Evolutionary conservation across 2,329 filamentous ascomycete genomes (phyloP).

Genomic region (Endoconidiophora laricicola): DNA sequence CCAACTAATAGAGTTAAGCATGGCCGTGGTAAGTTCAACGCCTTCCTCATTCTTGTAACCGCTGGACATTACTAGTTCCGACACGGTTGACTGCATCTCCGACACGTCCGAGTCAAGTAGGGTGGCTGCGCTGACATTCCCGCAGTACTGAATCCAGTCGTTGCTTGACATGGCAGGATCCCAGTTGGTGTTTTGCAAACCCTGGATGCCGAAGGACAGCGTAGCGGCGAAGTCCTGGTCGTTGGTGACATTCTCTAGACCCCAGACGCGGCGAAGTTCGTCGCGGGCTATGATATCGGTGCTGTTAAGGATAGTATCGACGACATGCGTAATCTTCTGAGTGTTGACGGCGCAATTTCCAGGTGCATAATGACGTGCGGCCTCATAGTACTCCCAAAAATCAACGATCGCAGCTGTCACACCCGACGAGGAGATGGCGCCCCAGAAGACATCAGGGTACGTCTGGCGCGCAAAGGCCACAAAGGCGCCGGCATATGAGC

Average conservation of each 20-base stretch:
- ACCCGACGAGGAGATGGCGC: slow-evolving; percentile 62
- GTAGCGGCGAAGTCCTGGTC: slow-evolving; percentile 32
- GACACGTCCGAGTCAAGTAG: slow-evolving; percentile 11
- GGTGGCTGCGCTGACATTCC: slow-evolving; percentile 25
- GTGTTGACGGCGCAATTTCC: slow-evolving; percentile 47
- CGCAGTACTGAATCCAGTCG: slow-evolving; percentile 31
- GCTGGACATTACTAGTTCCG: slow-evolving; percentile 14
- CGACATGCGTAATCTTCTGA: slow-evolving; percentile 35
- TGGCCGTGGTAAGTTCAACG: slow-evolving; percentile 23
- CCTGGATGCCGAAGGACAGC: slow-evolving; percentile 25
- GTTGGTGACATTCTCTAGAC: slow-evolving; percentile 25
- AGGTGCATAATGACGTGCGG: slow-evolving; percentile 31
- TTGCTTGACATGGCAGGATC: slow-evolving; percentile 29
- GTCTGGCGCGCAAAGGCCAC: slow-evolving; percentile 58
- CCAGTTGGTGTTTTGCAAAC: slow-evolving; percentile 36
- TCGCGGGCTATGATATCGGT: slow-evolving; percentile 23
- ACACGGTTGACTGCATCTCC: too few species aligned
- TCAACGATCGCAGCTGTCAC: slow-evolving; percentile 64
- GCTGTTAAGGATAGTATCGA: slow-evolving; percentile 34
- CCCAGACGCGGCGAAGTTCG: slow-evolving; percentile 31
- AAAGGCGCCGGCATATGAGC: slow-evolving; percentile 68
- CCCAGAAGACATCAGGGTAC: slow-evolving; percentile 68
- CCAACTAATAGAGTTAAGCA: slow-evolving; percentile 38
- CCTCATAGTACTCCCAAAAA: slow-evolving; percentile 49
- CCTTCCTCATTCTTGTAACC: slow-evolving; percentile 24